Conservation (phyloP, 495 filamentous ascomycete genomes). For the Trichocladium uniseriatum region DNA sequence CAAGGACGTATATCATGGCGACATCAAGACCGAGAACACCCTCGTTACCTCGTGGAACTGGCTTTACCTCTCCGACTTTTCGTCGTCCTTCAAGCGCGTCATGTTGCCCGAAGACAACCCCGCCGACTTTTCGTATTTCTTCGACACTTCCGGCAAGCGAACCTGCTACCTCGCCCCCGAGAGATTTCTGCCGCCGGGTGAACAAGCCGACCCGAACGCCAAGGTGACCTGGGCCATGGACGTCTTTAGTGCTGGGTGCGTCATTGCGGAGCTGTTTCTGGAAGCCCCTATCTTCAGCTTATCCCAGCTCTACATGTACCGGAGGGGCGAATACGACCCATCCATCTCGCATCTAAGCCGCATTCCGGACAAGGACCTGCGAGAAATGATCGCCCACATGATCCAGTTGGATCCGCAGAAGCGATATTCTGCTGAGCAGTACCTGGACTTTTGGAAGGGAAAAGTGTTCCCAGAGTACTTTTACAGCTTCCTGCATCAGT, state of each 20-base stretch:
- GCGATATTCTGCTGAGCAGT: conserved; percentile 88
- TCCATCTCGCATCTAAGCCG: conserved; percentile 66
- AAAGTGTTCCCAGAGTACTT: conserved; percentile 95
- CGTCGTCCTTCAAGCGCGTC: conserved; percentile 88
- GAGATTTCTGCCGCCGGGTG: conserved; percentile 65
- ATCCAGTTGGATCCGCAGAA: conserved; percentile 86
- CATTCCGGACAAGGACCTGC: conserved; percentile 79
- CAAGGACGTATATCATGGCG: conserved; percentile 87
- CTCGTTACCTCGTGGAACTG: conserved; percentile 99
- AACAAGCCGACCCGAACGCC: conserved; percentile 50
- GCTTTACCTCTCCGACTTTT: conserved; percentile 96
- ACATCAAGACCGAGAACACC: conserved; percentile 96
- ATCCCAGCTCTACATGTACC: conserved; percentile 89
- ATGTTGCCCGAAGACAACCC: conserved; percentile 95
- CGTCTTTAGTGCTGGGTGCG: conserved; percentile 93
- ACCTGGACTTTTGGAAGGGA: conserved; percentile 79
- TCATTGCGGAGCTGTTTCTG: conserved; percentile 95
- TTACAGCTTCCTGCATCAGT: conserved; percentile 92
- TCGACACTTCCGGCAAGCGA: conserved; percentile 81
- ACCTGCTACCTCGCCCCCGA: conserved; percentile 98
- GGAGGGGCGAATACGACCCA: conserved; percentile 86
- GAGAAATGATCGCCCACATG: conserved; percentile 88
- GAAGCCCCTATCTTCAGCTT: conserved; percentile 89
- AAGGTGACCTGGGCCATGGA: conserved; percentile 87
- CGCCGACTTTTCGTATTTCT: conserved; percentile 94